These are phyloP conservation scores for Kodamaea arcana DNA, from an alignment of 1,139 yeast species.

Conservation along the genomic window DNA sequence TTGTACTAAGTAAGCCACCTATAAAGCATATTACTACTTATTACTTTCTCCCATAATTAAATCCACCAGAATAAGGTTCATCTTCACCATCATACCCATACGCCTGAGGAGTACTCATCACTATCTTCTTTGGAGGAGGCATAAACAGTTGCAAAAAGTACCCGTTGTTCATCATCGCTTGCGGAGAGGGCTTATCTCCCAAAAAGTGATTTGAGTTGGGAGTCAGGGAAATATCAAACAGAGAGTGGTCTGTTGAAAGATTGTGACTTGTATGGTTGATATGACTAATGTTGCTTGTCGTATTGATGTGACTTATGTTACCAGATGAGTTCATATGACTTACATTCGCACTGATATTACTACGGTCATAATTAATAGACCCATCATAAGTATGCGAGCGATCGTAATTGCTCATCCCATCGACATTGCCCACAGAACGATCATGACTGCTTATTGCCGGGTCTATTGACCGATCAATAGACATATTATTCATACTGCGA, in stretches of 20 bases:
- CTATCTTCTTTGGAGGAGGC: constrained; percentile 28
- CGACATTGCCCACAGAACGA: not conserved
- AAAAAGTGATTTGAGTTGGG: constrained; percentile 41
- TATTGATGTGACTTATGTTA: constrained; percentile 2
- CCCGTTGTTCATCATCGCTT: constrained; percentile 10
- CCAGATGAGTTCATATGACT: too few relatives aligned
- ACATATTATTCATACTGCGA: too few relatives aligned
- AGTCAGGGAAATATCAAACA: constrained; percentile 39
- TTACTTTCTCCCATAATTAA: too few relatives aligned
- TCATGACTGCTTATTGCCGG: too few relatives aligned
- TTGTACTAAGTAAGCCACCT: too few relatives aligned
- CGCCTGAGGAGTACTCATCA: constrained; percentile 44
- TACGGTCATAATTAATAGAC: constrained; percentile 11
- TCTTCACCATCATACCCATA: not conserved
- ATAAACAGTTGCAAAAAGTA: constrained; percentile 21
- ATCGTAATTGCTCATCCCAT: too few relatives aligned
- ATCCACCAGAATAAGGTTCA: not conserved
- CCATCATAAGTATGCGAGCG: constrained; percentile 13
- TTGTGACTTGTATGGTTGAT: not conserved
- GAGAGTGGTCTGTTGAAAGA: constrained; percentile 26
- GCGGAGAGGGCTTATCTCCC: constrained; percentile 41
- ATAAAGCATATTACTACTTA: too few relatives aligned
- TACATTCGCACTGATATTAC: constrained; percentile 1
- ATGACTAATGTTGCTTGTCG: constrained; percentile 16
- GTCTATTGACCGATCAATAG: too few relatives aligned